Base-by-base conservation (phyloP, 2,329 filamentous ascomycete genomes). In the Thelonectria blattea region DNA sequence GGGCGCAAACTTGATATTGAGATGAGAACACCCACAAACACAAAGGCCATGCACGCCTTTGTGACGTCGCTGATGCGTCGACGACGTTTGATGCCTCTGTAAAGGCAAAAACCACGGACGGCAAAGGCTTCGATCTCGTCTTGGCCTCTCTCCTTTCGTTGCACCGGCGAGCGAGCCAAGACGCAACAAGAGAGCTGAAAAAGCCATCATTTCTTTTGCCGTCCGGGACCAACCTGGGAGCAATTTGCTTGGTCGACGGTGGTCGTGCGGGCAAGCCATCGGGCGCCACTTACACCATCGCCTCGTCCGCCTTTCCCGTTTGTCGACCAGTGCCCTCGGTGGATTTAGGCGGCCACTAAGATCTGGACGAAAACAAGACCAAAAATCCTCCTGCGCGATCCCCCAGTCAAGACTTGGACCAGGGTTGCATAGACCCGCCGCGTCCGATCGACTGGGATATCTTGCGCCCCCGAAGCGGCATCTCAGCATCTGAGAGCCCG, bases 281-380 rank as follows among this genome's bases (percentile, higher is more conserved):
- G 39, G n/a, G 37, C 32, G 46, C 54, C 45, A 48, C 48, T 42
- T 24, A 61, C 56, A 41, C 56, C 55, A 56, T 57, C 27, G 58
- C 46, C 43, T 61, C 52, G 50, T 39, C 52, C 49, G 43, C 17
- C 34, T 48, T 41, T 37, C 42, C 27, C 57, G 63, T 43, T 20
- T 22, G 34, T 24, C 11, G 18, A 60, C 54, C 39, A 55, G 42
- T 58, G 42, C 47, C 41, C 46, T 32, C 37, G 41, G 45, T 55
- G 54, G 39, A 51, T 50, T 27, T 30, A 34, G 53, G 49, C 58
- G 46, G 59, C 62, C 59, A 59, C 66, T 68, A 69, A 63, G 63
- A 69, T 69, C 63, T 66, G 68, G 58, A 54, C 60, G 58, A 68
- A 58, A 61, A 56, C 42, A 42, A 43, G 43, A 27, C 42, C 46